A percentile compares a stretch with the other conserved stretches of the same genome.
Conservation (phyloP, 78 protist genomes). For the Monosiga brevicollis region DNA sequence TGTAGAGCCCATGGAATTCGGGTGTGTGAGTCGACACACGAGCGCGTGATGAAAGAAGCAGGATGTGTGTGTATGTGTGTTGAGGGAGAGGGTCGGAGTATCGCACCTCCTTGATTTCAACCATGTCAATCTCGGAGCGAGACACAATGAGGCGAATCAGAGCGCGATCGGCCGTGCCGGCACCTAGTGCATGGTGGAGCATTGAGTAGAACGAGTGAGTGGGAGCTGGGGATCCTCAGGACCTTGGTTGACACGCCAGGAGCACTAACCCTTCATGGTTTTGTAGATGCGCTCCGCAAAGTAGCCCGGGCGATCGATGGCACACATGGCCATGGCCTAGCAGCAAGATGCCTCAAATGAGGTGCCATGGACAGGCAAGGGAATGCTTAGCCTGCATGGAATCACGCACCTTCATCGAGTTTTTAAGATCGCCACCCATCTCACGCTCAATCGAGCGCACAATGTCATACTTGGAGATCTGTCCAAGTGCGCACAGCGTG, state of each 20-base stretch:
- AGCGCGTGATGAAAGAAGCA: too few species aligned
- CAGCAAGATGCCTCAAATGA: not conserved
- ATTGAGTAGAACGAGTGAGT: too few species aligned
- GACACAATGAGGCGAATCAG: not conserved
- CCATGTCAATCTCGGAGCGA: not conserved
- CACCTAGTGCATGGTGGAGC: not conserved
- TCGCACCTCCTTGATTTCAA: not conserved
- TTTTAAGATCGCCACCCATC: not conserved
- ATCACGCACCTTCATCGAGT: not conserved
- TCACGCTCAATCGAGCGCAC: constrained; percentile 9
- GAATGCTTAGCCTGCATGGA: not conserved
- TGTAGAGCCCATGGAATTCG: too few species aligned
- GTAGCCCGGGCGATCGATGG: not conserved
- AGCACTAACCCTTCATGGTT: not conserved
- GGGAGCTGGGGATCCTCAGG: not conserved
- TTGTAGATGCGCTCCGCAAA: not conserved
- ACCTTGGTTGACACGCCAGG: too few species aligned
- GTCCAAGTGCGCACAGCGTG: too few species aligned
- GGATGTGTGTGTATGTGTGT: too few species aligned
- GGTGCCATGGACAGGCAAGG: not conserved
- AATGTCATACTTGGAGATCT: not conserved
- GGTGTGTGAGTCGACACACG: too few species aligned
- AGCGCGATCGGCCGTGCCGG: not conserved
- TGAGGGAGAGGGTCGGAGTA: too few species aligned
- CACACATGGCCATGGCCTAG: not conserved